Base-by-base conservation (phyloP, 108 stramenopile species). In the Craspedostauros australis region DNA sequence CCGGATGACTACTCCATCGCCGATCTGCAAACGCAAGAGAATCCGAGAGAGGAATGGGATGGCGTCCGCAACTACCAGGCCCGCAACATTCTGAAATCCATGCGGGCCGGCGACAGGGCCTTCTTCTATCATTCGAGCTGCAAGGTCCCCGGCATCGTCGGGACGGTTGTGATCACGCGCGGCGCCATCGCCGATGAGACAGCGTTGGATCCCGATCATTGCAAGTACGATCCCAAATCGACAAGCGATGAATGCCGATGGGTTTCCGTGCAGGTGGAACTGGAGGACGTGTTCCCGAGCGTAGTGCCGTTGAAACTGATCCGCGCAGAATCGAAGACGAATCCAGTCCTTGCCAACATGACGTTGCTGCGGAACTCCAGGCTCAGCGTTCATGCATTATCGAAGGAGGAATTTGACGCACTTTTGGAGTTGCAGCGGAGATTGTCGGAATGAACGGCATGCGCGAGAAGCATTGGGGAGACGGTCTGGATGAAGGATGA, bases 1-100 rank as follows among this genome's bases (percentile, higher is more conserved):
- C 76, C 76, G 0, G 28, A 34, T 42, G 77, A 74, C 20, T 79
- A 63, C 46, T 74, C 77, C 18, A 74, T 79, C 22, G 34, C 50
- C 4, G 56, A 79, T 37, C 38, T 79, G 12, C 40, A 66, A 46
- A 29, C 38, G 4, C 45, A 66, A 33, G 31, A 38, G 14, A 6
- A 38, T 5, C 20, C 9, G 12, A 48, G 41, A 24, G 62, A 74
- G 33, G 77, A 79, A 46, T 79, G 73, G 77, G 60, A 66, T 41
- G 77, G 77, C 8, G 62, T 79, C 22, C 64, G 77, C 12, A 79
- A 72, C 43, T 79, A 62, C 56, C 60, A 70, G 60, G 77, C 77
- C 20, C 77, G 73, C 0, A 79, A 79, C 42, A 27, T 38, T 28
- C 41, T 79, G 19, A 60, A 66, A 19, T 53, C 58, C 30, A 79